phyloP scores from a whole-genome alignment of 2,329 filamentous ascomycete species.

The Talaromyces rugulosus region DNA sequence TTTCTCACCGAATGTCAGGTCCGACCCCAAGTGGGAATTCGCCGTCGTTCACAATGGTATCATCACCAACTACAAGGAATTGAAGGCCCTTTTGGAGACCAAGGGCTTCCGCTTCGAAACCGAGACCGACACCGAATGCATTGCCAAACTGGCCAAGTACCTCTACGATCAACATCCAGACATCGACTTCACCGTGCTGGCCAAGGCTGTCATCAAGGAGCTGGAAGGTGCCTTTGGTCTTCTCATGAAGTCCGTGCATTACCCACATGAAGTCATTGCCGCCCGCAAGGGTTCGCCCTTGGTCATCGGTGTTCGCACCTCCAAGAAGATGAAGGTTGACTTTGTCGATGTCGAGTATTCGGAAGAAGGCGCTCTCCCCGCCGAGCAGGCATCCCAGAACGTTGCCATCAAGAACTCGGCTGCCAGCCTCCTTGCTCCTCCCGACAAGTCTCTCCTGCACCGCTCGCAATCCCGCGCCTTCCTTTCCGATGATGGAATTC shows the following conservation, averaged over 20 bases:
- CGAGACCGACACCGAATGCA: conserved; percentile 98
- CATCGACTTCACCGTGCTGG: conserved; percentile 92
- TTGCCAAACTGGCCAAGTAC: conserved; percentile 98
- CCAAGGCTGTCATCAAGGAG: conserved; percentile 97
- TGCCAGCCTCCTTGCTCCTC: conserved; percentile 70
- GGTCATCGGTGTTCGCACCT: conserved; percentile 93
- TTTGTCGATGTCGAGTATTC: conserved; percentile 98
- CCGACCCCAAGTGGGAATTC: conserved; percentile 93
- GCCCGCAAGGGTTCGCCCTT: conserved; percentile 97
- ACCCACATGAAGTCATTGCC: conserved; percentile 94
- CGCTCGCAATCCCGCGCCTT: conserved; percentile 98
- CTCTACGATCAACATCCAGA: conserved; percentile 90
- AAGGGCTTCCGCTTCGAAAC: conserved; percentile 99
- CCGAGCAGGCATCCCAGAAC: conserved; percentile 93
- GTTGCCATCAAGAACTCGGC: conserved; percentile 90
- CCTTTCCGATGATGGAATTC: conserved; percentile 96
- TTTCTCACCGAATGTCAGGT: conserved; percentile 52
- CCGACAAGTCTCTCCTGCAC: conserved; percentile 97
- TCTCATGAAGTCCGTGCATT: conserved; percentile 97
- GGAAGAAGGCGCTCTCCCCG: conserved; percentile 81
- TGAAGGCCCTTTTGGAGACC: conserved; percentile 84
- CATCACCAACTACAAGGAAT: conserved; percentile 99
- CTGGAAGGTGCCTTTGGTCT: conserved; percentile 96
- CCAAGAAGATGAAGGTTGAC: conserved; percentile 99
- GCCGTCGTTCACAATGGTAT: conserved; percentile 98